Evolutionary conservation across 441 rosid genomes (phyloP).

Genomic region (Syzygium malaccense): DNA sequence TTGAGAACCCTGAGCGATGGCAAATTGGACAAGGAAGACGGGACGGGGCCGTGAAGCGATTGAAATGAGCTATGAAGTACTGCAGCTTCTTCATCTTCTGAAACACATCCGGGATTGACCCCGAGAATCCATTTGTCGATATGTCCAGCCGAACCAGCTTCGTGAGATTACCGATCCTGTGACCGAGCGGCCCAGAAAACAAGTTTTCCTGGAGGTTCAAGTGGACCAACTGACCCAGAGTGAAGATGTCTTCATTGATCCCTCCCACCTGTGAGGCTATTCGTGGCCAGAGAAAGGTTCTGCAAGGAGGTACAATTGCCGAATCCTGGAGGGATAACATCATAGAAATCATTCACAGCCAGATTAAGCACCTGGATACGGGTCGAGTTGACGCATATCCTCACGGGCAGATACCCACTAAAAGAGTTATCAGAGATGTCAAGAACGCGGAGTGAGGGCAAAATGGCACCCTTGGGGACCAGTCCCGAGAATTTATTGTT

Average conservation of each 20-base stretch:
- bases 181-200: conserved; percentile 43
- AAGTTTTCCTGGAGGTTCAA: conserved; percentile 46
- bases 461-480: conserved; percentile 29
- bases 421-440: conserved; percentile 46
- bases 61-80: conserved; percentile 37
- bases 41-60: conserved; percentile 45
- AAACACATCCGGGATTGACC: conserved; percentile 60
- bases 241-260: conserved; percentile 42
- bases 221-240: conserved; percentile 30
- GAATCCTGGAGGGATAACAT: conserved; percentile 34
- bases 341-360: conserved; percentile 53
- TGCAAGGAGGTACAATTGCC: conserved; percentile 42
- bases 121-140: conserved; percentile 45
- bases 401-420: conserved; percentile 39
- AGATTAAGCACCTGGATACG: conserved; percentile 21
- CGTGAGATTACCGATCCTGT: conserved; percentile 31
- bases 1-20: conserved; percentile 38
- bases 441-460: conserved; percentile 34
- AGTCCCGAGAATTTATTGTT: conserved; percentile 41
- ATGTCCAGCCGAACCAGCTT: conserved; percentile 45
- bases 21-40: conserved; percentile 53
- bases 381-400: conserved; percentile 43
- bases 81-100: conserved; percentile 17
- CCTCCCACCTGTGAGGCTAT: conserved; percentile 42
- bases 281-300: conserved; percentile 51